Evolutionary conservation across 2,329 filamentous ascomycete species (phyloP).

Genomic region (Aspergillus transmontanensis): DNA sequence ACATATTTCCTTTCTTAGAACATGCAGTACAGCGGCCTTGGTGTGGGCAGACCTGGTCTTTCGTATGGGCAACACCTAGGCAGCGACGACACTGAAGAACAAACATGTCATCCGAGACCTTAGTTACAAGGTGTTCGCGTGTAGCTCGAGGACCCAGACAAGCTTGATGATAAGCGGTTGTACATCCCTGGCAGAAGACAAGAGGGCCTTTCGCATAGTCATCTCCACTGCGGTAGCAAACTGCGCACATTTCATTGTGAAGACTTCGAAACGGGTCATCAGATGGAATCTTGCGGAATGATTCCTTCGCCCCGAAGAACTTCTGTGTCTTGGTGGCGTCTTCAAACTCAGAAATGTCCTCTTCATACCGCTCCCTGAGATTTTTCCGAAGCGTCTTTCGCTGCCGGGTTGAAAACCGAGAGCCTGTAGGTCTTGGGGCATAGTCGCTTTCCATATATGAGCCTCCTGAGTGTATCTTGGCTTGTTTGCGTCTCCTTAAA

Average conservation of each 20-base stretch:
- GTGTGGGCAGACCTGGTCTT: conserved; percentile 69
- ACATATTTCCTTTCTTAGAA: conserved; percentile 66
- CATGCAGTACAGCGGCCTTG: conserved; percentile 74
- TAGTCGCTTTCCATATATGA: conserved; percentile 19
- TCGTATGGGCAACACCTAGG: conserved; percentile 67
- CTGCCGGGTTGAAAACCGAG: conserved; percentile 35
- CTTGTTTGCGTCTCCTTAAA: conserved; percentile 11
- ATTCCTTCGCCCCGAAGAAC: conserved; percentile 68
- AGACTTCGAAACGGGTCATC: conserved; percentile 68
- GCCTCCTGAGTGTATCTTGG: conserved; percentile 10
- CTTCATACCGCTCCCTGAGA: conserved; percentile 48
- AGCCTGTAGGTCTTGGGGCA: conserved; percentile 13
- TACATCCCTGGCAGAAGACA: conserved; percentile 90
- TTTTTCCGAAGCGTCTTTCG: conserved; percentile 35
- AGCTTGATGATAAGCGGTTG: conserved; percentile 75
- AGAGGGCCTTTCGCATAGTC: conserved; percentile 66
- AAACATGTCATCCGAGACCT: conserved; percentile 74
- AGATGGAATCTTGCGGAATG: conserved; percentile 65
- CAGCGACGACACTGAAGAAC: conserved; percentile 90
- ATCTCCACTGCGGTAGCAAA: conserved; percentile 63
- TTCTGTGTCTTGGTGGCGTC: conserved; percentile 49
- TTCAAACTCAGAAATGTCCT: conserved; percentile 42
- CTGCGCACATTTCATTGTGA: conserved; percentile 73
- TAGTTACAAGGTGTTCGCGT: conserved; percentile 89
- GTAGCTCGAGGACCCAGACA: conserved; percentile 75